Conservation (phyloP, 176 grass and related monocot genomes). For the Carex littledalei region DNA sequence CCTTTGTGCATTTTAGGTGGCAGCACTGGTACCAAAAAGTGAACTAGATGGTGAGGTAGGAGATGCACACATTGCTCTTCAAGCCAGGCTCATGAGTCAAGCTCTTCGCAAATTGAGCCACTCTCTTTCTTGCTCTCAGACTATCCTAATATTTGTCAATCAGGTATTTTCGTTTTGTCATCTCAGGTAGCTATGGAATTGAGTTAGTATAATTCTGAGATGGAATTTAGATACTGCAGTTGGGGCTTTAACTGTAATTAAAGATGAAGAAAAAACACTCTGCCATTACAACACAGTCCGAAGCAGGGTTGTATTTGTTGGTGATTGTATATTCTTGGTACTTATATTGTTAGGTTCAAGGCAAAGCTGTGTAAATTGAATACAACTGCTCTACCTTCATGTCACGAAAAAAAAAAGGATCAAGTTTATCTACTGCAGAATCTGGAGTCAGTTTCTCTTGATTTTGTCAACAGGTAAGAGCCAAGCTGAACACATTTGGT, state of each 20-base stretch:
- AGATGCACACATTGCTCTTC: slow-evolving; percentile 44
- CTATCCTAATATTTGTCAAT: slow-evolving; percentile 45
- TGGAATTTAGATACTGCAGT: not conserved
- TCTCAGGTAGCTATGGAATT: not conserved
- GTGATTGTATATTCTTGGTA: not conserved
- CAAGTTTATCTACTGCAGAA: not conserved
- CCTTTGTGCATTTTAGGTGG: slow-evolving; percentile 30
- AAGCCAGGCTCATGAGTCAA: slow-evolving; percentile 53
- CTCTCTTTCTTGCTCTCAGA: slow-evolving; percentile 37
- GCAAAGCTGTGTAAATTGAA: not conserved
- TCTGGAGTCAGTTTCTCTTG: not conserved
- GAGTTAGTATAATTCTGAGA: not conserved
- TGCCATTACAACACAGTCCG: not conserved
- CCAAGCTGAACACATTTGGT: slow-evolving; percentile 45
- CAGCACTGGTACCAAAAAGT: slow-evolving; percentile 50
- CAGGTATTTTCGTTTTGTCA: slow-evolving; percentile 24
- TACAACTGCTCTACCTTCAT: not conserved
- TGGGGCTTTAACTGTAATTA: not conserved
- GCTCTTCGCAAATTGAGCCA: slow-evolving; percentile 47
- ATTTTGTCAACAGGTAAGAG: slow-evolving; percentile 30
- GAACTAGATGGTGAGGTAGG: slow-evolving; percentile 52
- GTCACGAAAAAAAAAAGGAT: not conserved
- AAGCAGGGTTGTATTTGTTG: not conserved
- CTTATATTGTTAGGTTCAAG: not conserved
- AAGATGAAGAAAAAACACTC: not conserved